Conservation (phyloP, 2,329 filamentous ascomycete genomes). For the Fusarium sp. region DNA sequence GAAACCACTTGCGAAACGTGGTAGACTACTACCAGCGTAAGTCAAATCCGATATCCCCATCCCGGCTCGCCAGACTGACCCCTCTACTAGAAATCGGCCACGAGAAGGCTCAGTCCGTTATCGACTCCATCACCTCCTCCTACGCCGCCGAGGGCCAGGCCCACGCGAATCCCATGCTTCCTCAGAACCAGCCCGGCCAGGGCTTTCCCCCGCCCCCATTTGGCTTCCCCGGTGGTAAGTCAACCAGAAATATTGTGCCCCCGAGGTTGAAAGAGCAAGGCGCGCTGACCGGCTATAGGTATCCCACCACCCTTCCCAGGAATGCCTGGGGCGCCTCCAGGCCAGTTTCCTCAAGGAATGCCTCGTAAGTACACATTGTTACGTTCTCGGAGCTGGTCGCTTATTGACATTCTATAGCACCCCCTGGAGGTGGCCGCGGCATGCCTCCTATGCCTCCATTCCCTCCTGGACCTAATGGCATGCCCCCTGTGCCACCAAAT, state of each 20-base stretch:
- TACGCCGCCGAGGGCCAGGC: conserved; percentile 95
- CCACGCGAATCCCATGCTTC: conserved; percentile 85
- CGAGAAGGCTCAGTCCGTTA: conserved; percentile 98
- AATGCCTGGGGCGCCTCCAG: conserved; percentile 58
- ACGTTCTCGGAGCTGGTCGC: not conserved
- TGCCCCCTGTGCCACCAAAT: conserved; percentile 56
- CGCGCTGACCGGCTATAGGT: conserved; percentile 52
- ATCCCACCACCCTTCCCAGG: conserved; percentile 71
- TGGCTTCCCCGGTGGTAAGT: conserved; percentile 69
- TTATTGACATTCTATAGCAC: conserved; percentile 48
- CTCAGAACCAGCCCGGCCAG: conserved; percentile 72
- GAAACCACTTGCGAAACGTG: conserved; percentile 97
- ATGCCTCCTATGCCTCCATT: conserved; percentile 60
- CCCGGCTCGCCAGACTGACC: conserved; percentile 11
- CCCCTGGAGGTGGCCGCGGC: conserved; percentile 65
- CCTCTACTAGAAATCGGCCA: conserved; percentile 84
- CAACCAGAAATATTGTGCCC: conserved; percentile 43
- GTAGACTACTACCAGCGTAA: conserved; percentile 97
- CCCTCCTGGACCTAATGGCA: conserved; percentile 57
- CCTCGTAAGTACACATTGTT: conserved; percentile 62
- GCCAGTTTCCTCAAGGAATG: conserved; percentile 55
- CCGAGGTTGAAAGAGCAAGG: conserved; percentile 1
- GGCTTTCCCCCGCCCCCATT: conserved; percentile 67
- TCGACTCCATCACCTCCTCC: conserved; percentile 96
- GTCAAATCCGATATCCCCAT: conserved; percentile 40